phyloP scores from a whole-genome alignment of 2,329 filamentous ascomycete species.

The Pseudogymnoascus sp. region DNA sequence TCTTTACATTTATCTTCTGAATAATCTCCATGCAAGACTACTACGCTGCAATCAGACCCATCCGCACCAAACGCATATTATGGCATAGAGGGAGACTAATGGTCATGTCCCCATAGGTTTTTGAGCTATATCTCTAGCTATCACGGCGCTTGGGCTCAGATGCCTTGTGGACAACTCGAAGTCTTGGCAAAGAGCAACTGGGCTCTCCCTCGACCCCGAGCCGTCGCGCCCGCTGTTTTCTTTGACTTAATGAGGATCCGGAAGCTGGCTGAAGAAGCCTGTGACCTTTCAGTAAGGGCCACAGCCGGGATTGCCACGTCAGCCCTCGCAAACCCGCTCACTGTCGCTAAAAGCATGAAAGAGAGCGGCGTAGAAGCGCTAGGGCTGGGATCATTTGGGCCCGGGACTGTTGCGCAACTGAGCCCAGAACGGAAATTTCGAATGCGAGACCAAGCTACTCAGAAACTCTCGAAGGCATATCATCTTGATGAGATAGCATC shows the following conservation, averaged over 20 bases:
- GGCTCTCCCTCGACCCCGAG: constrained; percentile 64
- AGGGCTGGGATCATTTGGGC: constrained; percentile 46
- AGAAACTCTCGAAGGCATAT: constrained; percentile 70
- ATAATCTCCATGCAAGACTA: background rate
- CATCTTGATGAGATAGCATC: constrained; percentile 74
- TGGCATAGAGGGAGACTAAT: background rate
- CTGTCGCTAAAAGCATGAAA: constrained; percentile 41
- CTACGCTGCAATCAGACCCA: background rate
- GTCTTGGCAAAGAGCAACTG: constrained; percentile 72
- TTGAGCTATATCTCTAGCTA: constrained; percentile 81
- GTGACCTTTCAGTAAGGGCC: constrained; percentile 67
- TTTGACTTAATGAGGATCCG: constrained; percentile 81
- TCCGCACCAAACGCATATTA: background rate
- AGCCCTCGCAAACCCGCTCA: constrained; percentile 47
- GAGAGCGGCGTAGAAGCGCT: constrained; percentile 41
- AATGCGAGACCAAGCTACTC: constrained; percentile 72
- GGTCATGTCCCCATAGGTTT: constrained; percentile 45
- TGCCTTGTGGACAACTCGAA: constrained; percentile 71
- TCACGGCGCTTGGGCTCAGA: constrained; percentile 74
- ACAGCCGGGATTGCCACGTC: constrained; percentile 64
- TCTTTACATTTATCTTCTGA: background rate
- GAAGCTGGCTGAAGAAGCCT: constrained; percentile 70
- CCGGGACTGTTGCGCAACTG: constrained; percentile 53
- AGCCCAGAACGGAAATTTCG: constrained; percentile 69
- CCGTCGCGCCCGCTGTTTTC: constrained; percentile 72